Percentiles rank a stretch among this genome's conserved stretches.
Evolutionary conservation across 164 flowering plant genomes (phyloP).

Genomic region (Pachysandra terminalis): DNA sequence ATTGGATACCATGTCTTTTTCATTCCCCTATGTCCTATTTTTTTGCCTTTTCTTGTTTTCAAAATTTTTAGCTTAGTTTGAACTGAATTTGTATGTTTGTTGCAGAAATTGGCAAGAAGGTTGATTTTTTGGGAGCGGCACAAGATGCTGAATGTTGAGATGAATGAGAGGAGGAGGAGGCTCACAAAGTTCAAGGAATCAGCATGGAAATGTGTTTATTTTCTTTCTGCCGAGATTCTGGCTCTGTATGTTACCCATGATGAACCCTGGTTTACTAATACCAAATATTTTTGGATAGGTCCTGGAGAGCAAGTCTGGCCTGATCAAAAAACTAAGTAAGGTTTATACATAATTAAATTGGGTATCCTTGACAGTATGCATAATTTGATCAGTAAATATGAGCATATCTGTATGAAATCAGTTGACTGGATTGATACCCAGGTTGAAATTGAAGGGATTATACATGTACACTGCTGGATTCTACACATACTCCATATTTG

Average conservation of each 20-base stretch:
- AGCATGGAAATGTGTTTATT: constrained; percentile 93
- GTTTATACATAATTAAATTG: neutral
- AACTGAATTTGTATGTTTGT: constrained; percentile 13
- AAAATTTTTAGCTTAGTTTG: neutral
- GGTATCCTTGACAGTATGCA: neutral
- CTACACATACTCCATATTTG: constrained; percentile 87
- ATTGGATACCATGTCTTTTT: neutral
- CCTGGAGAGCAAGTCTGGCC: too few species aligned
- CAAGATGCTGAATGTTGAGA: constrained; percentile 20
- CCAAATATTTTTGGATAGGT: constrained; percentile 77
- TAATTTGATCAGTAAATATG: constrained; percentile 8
- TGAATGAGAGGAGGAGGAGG: constrained; percentile 50
- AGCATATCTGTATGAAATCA: constrained; percentile 1
- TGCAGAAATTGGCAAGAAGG: constrained; percentile 62
- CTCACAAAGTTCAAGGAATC: too few species aligned
- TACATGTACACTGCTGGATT: too few species aligned
- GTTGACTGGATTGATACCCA: constrained; percentile 24
- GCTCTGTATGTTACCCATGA: constrained; percentile 73
- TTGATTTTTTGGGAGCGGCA: constrained; percentile 54
- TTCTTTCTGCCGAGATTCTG: constrained; percentile 78
- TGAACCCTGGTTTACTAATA: constrained; percentile 94
- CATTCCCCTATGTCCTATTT: neutral
- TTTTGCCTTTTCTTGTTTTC: neutral
- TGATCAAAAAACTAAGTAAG: constrained; percentile 85
- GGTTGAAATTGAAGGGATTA: constrained; percentile 76